Percentiles rank a stretch among this genome's conserved stretches.
Evolutionary conservation across 257 asterid genomes (phyloP).

Genomic region (Solanum microdontum): DNA sequence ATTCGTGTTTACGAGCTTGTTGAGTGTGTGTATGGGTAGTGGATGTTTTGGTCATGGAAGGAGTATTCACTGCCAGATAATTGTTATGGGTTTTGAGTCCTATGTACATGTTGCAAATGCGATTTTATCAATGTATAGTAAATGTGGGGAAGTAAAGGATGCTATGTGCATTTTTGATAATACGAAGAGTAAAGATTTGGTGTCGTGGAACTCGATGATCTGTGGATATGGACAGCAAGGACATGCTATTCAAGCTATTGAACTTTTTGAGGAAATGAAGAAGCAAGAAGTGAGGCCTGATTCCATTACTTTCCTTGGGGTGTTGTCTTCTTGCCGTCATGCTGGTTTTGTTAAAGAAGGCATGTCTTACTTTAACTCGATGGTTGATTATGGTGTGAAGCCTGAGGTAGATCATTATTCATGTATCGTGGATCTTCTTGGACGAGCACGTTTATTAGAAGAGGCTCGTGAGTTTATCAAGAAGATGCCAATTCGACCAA

Average conservation of each 20-base stretch:
- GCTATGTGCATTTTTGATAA: slow-evolving; percentile 11
- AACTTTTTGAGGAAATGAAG: slow-evolving; percentile 23
- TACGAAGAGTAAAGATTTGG: slow-evolving; percentile 16
- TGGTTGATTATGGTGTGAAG: slow-evolving; percentile 4
- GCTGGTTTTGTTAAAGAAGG: slow-evolving; percentile 25
- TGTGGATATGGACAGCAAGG: slow-evolving; percentile 29
- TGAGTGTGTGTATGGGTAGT: slow-evolving; percentile 15
- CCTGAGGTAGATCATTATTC: slow-evolving; percentile 25
- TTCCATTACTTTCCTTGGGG: slow-evolving; percentile 24
- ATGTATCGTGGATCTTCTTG: slow-evolving; percentile 29
- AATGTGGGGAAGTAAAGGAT: slow-evolving; percentile 21
- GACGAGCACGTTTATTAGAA: slow-evolving; percentile 24
- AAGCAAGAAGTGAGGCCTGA: slow-evolving; percentile 17
- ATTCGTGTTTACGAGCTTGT: slow-evolving; percentile 16
- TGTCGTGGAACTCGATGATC: slow-evolving; percentile 33
- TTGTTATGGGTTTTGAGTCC: slow-evolving; percentile 11
- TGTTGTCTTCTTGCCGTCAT: slow-evolving; percentile 30
- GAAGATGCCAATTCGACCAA: slow-evolving; percentile 25
- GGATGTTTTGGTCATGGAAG: slow-evolving; percentile 25
- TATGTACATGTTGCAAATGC: slow-evolving; percentile 11
- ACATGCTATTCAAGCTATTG: slow-evolving; percentile 15
- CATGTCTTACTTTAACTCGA: slow-evolving; percentile 3
- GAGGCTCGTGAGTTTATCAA: slow-evolving; percentile 20
- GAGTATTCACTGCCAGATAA: slow-evolving; percentile 21
- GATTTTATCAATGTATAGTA: slow-evolving; percentile 25